Percentiles rank a stretch among this genome's conserved stretches.
phyloP scores from a whole-genome alignment of 371 early-diverging fungal species.

The Circinella minor region DNA sequence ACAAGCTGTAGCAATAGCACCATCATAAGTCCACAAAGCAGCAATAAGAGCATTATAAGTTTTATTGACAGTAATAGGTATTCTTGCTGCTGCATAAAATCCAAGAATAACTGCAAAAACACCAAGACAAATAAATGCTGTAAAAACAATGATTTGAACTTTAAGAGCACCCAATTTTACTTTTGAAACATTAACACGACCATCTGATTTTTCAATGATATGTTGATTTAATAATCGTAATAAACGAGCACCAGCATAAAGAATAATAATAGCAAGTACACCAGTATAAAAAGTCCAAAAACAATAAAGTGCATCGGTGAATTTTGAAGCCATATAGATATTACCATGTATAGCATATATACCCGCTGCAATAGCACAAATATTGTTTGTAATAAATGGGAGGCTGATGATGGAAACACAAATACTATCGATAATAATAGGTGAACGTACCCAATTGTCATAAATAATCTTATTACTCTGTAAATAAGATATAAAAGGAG shows the following conservation, averaged over 20 bases:
- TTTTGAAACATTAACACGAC: conserved; percentile 20
- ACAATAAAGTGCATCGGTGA: conserved; percentile 29
- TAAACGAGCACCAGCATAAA: conserved; percentile 16
- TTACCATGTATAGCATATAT: conserved; percentile 31
- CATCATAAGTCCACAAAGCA: conserved; percentile 29
- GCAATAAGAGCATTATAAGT: conserved; percentile 23
- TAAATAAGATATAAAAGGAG: background rate
- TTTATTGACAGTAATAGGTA: conserved; percentile 11
- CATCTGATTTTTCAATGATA: conserved; percentile 12
- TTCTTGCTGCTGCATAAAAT: conserved; percentile 26
- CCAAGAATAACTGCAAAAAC: conserved; percentile 27
- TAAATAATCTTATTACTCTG: conserved; percentile 35
- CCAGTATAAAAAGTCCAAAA: conserved; percentile 23
- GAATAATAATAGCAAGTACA: conserved; percentile 5
- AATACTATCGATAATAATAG: conserved; percentile 24
- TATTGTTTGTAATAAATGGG: conserved; percentile 42
- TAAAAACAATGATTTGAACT: conserved; percentile 19
- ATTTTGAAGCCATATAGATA: conserved; percentile 20
- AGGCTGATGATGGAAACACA: conserved; percentile 22
- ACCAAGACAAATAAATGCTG: conserved; percentile 17
- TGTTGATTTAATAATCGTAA: conserved; percentile 10
- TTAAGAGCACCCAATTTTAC: conserved; percentile 30
- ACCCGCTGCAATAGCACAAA: conserved; percentile 31
- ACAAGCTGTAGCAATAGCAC: conserved; percentile 30
- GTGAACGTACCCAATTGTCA: conserved; percentile 25